phyloP scores from a whole-genome alignment of 768 basidiomycete species.

The Amanita jacksonii region DNA sequence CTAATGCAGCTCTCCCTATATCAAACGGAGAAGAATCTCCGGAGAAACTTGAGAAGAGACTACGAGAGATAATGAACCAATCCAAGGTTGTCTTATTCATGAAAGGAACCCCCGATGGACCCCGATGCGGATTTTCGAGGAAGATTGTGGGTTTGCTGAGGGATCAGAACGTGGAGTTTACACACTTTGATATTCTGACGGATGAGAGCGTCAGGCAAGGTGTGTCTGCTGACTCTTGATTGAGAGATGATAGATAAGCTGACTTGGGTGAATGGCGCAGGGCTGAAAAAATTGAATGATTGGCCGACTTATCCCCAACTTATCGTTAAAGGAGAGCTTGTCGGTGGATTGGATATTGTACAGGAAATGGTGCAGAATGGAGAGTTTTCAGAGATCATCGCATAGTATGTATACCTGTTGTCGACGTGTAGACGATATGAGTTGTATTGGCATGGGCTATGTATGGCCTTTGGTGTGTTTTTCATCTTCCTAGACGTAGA shows the following conservation, averaged over 20 bases:
- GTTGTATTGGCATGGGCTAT: no score
- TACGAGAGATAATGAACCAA: slow-evolving; percentile 68
- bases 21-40: slow-evolving; percentile 7
- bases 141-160: slow-evolving; percentile 61
- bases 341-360: slow-evolving; percentile 92
- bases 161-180: slow-evolving; percentile 56
- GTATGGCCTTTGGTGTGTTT: no score
- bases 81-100: slow-evolving; percentile 79
- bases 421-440: no score
- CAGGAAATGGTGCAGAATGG: slow-evolving; percentile 79
- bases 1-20: slow-evolving; percentile 12
- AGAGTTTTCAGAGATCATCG: slow-evolving; percentile 49
- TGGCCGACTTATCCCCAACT: slow-evolving; percentile 91
- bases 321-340: slow-evolving; percentile 82
- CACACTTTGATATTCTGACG: slow-evolving; percentile 72
- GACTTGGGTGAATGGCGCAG: slow-evolving; percentile 24
- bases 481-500: no score
- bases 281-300: slow-evolving; percentile 68
- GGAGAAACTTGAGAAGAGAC: slow-evolving; percentile 55
- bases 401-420: no score
- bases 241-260: background rate
- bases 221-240: slow-evolving; percentile 20
- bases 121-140: slow-evolving; percentile 80
- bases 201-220: slow-evolving; percentile 81
- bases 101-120: slow-evolving; percentile 74